Percentiles rank a stretch among this genome's conserved stretches.
Evolutionary conservation across 169 alveolate species (phyloP).

Genomic region (Perkinsus chesapeaki): DNA sequence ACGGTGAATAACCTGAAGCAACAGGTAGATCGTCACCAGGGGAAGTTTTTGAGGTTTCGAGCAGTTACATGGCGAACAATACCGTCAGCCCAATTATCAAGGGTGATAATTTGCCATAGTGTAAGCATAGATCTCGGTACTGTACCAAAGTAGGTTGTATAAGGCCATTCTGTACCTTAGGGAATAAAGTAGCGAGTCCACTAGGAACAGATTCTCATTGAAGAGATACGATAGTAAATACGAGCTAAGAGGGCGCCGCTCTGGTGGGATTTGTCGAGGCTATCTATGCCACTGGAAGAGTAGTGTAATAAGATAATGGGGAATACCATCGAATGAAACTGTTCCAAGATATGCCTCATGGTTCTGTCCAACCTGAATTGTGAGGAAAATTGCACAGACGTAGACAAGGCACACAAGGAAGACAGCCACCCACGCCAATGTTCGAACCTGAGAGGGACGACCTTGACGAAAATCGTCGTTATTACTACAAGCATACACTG

Average conservation of each 20-base stretch:
- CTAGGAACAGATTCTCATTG: too few species aligned
- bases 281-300: too few species aligned
- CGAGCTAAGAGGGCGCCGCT: too few species aligned
- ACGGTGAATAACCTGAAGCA: not conserved
- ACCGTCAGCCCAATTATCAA: not conserved
- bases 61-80: not conserved
- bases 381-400: not conserved
- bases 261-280: too few species aligned
- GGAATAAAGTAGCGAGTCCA: not conserved
- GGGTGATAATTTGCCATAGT: not conserved
- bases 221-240: too few species aligned
- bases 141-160: not conserved
- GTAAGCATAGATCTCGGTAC: not conserved
- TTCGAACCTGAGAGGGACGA: not conserved
- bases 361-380: not conserved
- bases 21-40: too few species aligned
- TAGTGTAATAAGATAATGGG: too few species aligned
- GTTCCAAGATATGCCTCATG: not conserved
- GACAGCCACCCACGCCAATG: not conserved
- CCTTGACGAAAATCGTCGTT: too few species aligned
- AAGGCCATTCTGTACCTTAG: not conserved
- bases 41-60: too few species aligned
- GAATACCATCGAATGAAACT: not conserved
- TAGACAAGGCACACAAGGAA: not conserved
- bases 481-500: not conserved